Conservation (phyloP, 1,284 basidiomycete species). For the Ceratobasidium sp. region DNA sequence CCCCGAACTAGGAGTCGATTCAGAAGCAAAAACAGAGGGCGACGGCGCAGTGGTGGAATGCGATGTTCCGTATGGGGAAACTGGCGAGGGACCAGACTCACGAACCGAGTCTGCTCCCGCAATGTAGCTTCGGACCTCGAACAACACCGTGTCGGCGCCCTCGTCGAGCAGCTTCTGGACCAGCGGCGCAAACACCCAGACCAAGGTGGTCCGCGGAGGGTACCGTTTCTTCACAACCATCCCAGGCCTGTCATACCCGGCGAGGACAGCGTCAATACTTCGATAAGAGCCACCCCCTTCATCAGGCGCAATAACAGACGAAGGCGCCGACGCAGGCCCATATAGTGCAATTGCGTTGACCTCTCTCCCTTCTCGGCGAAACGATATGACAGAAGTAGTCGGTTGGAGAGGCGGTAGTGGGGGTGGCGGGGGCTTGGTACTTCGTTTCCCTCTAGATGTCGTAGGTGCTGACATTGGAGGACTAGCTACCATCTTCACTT, state of each 20-base stretch:
- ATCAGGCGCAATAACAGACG: constrained; percentile 9
- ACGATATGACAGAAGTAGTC: constrained; percentile 37
- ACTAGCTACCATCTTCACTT: constrained; percentile 41
- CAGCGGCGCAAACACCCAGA: constrained; percentile 38
- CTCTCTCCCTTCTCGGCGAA: constrained; percentile 37
- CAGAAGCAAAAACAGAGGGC: constrained; percentile 33
- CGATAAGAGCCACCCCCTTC: constrained; percentile 12
- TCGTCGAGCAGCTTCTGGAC: constrained; percentile 38
- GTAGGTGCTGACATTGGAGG: constrained; percentile 19
- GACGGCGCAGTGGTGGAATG: constrained; percentile 30
- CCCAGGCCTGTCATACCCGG: constrained; percentile 9
- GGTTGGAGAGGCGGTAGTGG: constrained; percentile 31
- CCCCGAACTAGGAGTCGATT: constrained; percentile 33
- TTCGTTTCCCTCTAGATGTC: constrained; percentile 30
- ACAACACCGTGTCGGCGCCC: constrained; percentile 37
- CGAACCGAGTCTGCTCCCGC: constrained; percentile 39
- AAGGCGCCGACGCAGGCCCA: constrained; percentile 30
- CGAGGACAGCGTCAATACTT: constrained; percentile 3
- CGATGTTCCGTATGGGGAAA: constrained; percentile 33
- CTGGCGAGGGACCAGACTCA: constrained; percentile 28
- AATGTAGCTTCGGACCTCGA: constrained; percentile 39
- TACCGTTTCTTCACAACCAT: constrained; percentile 42
- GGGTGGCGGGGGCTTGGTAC: constrained; percentile 26
- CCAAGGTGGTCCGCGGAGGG: constrained; percentile 36
- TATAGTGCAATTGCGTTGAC: constrained; percentile 34